These are phyloP conservation scores for Cyberlindnera saturnus DNA, from an alignment of 805 yeast species.

Conservation along the genomic window DNA sequence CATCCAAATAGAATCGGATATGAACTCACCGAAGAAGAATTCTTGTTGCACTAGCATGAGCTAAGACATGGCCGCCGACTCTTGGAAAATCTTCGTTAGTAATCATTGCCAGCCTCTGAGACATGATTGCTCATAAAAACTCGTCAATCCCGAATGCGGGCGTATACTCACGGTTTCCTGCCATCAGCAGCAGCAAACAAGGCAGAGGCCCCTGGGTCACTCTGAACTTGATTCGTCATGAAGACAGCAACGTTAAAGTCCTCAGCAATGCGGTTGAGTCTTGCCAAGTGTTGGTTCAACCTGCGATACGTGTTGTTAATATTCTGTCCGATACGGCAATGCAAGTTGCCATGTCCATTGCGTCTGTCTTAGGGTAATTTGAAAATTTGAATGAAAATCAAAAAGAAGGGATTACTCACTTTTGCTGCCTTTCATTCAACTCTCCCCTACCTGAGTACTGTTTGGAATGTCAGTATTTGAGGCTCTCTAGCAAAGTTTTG, in stretches of 20 bases:
- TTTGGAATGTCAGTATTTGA: slow-evolving; percentile 3
- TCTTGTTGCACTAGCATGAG: slow-evolving; percentile 77
- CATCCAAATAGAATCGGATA: not conserved
- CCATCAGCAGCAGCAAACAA: slow-evolving; percentile 79
- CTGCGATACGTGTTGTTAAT: slow-evolving; percentile 19
- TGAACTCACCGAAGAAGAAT: slow-evolving; percentile 37
- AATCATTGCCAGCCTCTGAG: not conserved
- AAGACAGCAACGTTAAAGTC: slow-evolving; percentile 75
- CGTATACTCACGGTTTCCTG: slow-evolving; percentile 49
- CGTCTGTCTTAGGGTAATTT: slow-evolving; percentile 35
- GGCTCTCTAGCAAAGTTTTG: not conserved
- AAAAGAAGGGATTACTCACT: slow-evolving; percentile 16
- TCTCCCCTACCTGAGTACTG: slow-evolving; percentile 71
- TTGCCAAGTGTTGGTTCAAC: slow-evolving; percentile 47
- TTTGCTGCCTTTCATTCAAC: slow-evolving; percentile 69
- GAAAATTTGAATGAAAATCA: slow-evolving; percentile 34
- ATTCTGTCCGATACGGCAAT: not conserved
- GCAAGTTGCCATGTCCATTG: not conserved
- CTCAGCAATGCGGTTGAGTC: slow-evolving; percentile 57
- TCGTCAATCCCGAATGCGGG: too few relatives aligned
- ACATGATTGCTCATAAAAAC: too few relatives aligned
- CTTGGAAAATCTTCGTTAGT: slow-evolving; percentile 2
- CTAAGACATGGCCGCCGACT: slow-evolving; percentile 77
- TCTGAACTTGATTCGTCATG: slow-evolving; percentile 73
- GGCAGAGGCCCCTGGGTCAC: slow-evolving; percentile 80